A percentile compares a stretch with the other conserved stretches of the same genome.
Conservation (phyloP, 1,139 yeast genomes). For the Oligophagozyma castellii region DNA sequence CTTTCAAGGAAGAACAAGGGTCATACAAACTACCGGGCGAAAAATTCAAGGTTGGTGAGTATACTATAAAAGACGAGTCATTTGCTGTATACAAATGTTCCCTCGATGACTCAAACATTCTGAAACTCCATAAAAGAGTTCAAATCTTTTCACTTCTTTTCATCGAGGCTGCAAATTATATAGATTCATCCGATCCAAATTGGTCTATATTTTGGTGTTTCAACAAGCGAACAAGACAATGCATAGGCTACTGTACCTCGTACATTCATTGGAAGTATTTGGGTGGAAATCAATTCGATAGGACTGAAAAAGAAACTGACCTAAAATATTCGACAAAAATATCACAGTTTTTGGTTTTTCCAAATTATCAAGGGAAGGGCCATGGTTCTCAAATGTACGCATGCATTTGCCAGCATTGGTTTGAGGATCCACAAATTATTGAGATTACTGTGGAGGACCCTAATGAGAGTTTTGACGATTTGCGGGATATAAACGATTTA, state of each 20-base stretch:
- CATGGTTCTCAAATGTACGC: slow-evolving; percentile 60
- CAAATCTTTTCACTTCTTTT: slow-evolving; percentile 70
- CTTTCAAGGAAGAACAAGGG: slow-evolving; percentile 35
- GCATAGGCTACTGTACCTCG: slow-evolving; percentile 73
- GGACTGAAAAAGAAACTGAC: slow-evolving; percentile 8
- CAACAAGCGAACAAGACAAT: slow-evolving; percentile 21
- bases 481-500: slow-evolving; percentile 76
- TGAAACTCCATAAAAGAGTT: slow-evolving; percentile 48
- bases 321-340: slow-evolving; percentile 53
- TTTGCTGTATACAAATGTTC: slow-evolving; percentile 27
- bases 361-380: slow-evolving; percentile 60
- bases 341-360: slow-evolving; percentile 76
- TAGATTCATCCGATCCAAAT: slow-evolving; percentile 56
- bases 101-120: slow-evolving; percentile 24
- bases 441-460: slow-evolving; percentile 94
- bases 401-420: slow-evolving; percentile 42
- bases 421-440: slow-evolving; percentile 35
- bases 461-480: slow-evolving; percentile 79
- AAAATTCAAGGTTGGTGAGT: slow-evolving; percentile 8
- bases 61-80: slow-evolving; percentile 26
- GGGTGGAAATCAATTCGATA: slow-evolving; percentile 46
- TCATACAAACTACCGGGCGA: slow-evolving; percentile 11
- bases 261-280: slow-evolving; percentile 76
- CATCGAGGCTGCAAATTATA: slow-evolving; percentile 89
- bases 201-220: slow-evolving; percentile 48